These are phyloP conservation scores for Fusarium oligoseptatum DNA, from an alignment of 2,329 filamentous ascomycete genomes.

Conservation along the genomic window DNA sequence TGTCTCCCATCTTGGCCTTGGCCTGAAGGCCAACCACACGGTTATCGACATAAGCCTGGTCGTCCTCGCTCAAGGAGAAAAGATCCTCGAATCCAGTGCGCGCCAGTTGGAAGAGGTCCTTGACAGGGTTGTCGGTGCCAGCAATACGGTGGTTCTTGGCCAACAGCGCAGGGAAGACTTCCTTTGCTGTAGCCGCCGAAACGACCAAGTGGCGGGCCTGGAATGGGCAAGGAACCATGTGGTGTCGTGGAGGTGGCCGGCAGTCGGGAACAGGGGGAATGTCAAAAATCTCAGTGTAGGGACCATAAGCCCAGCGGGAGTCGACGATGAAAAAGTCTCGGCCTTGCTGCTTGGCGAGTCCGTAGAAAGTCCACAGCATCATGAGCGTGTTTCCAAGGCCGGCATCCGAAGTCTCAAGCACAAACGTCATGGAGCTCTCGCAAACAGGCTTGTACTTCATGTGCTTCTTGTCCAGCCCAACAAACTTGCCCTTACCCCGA, in stretches of 20 bases:
- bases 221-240: constrained; percentile 84
- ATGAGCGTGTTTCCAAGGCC: constrained; percentile 83
- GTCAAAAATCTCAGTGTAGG: constrained; percentile 79
- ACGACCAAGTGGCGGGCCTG: constrained; percentile 81
- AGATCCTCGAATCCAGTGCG: constrained; percentile 79
- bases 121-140: constrained; percentile 47
- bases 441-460: constrained; percentile 70
- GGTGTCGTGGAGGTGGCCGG: constrained; percentile 77
- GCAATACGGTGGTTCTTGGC: constrained; percentile 48
- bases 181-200: constrained; percentile 74
- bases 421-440: constrained; percentile 79
- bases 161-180: constrained; percentile 71
- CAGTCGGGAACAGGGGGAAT: constrained; percentile 75
- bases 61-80: constrained; percentile 76
- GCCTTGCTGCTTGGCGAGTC: constrained; percentile 79
- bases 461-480: constrained; percentile 61
- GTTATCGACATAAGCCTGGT: constrained; percentile 72
- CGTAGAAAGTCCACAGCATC: constrained; percentile 87
- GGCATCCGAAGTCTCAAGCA: constrained; percentile 79
- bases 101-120: constrained; percentile 76
- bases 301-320: constrained; percentile 84
- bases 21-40: constrained; percentile 69
- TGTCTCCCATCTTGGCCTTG: constrained; percentile 58
- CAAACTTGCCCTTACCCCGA: constrained; percentile 58
- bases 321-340: constrained; percentile 89